Evolutionary conservation across 1,284 basidiomycete genomes (phyloP), one percentile per base, ranked within the genome.

Genomic region (Puccinia horiana): DNA sequence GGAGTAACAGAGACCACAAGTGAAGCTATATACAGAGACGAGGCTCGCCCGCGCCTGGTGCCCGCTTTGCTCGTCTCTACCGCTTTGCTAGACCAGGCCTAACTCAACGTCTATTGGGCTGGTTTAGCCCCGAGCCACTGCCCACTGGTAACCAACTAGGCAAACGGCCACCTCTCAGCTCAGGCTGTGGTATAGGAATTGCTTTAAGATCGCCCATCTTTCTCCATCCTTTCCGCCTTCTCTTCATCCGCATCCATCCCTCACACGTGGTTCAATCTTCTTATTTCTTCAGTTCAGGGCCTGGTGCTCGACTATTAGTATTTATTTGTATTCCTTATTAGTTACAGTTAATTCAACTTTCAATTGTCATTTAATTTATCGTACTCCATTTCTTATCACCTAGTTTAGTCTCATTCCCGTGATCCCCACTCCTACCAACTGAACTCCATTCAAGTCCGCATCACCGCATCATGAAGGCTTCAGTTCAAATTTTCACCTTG

Each of bases 291-390:
- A 2, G 29, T 73, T 23, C 49, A 54, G 70, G 54, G 70, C 70
- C 70, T 73, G 70, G 70, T 73, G 70, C 70, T 73, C 70, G 2
- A 35, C 26, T 23, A 73, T 73, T 29, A 73, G 70, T 73, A 73
- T 35, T 54, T 44, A 54, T 73, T 44, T 32, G 47, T 73, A 73
- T 52, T 26, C 49, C 69, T 14, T 42, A n/a, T 18, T 11, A 73
- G 49, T 52, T 35, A 3, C 12, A 73, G 70, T 73, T 32, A 14
- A 20, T 54, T 73, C 70, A 73, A 47, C 47, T 73, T 72, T 73
- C 49, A 16, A 16, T 23, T 73, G 70, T 73, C 18, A 54, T 49
- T 52, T 73, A 73, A 54, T 73, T 54, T 72, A 2, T 18, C n/a
- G 5, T 72, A 72, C n/a, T n/a, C n/a, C n/a, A n/a, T n/a, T 73